Conservation (phyloP, 768 basidiomycete species). For the Russula sp. region DNA sequence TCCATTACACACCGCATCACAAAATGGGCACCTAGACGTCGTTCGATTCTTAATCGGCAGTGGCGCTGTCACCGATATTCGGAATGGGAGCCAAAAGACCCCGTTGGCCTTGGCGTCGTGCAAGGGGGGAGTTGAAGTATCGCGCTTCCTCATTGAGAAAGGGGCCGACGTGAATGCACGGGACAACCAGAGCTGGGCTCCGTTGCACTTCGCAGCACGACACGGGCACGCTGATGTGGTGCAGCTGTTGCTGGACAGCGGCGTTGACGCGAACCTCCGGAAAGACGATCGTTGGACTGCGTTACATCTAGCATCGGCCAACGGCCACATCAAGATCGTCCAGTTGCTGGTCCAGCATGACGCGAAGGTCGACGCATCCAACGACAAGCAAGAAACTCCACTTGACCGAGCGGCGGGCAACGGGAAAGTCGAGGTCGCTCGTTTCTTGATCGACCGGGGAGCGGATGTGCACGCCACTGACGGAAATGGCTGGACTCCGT, state of each 20-base stretch:
- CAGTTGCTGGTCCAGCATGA: neutral
- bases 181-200: neutral
- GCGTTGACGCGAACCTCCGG: neutral
- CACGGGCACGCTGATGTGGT: neutral
- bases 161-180: neutral
- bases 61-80: neutral
- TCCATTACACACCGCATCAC: neutral
- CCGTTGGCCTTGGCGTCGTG: neutral
- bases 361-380: neutral
- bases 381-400: neutral
- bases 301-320: neutral
- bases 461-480: neutral
- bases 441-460: conserved; percentile 4
- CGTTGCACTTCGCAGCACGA: neutral
- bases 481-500: neutral
- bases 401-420: neutral
- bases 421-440: neutral
- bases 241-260: neutral
- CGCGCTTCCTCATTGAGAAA: neutral
- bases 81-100: neutral
- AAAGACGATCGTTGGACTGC: neutral
- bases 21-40: neutral
- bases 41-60: neutral
- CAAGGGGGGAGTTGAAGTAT: neutral
- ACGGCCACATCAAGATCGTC: neutral